phyloP scores from a whole-genome alignment of 345 rosid species.

The Zanthoxylum bungeanum region DNA sequence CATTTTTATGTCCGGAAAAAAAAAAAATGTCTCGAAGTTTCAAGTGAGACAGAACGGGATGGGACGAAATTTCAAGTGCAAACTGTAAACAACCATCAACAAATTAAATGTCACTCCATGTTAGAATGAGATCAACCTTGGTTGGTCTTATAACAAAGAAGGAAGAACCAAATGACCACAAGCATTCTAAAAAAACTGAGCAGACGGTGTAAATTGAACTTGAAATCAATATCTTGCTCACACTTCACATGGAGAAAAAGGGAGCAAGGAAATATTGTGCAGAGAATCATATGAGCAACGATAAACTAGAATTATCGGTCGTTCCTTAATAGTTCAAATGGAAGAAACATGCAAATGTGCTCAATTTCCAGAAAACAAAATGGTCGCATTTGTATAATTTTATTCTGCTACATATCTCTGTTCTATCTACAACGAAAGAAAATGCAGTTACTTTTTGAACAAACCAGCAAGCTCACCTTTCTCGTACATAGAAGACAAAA shows the following conservation, averaged over 20 bases:
- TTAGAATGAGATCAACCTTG: neutral
- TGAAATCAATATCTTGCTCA: neutral
- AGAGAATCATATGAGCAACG: neutral
- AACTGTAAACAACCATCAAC: too few species aligned
- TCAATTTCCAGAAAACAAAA: neutral
- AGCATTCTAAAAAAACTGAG: neutral
- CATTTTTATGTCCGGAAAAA: too few species aligned
- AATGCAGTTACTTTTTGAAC: conserved; percentile 30
- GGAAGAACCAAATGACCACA: neutral
- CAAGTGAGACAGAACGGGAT: too few species aligned
- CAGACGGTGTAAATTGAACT: neutral
- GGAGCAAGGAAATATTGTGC: too few species aligned
- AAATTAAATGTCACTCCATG: too few species aligned
- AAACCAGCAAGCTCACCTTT: conserved; percentile 71
- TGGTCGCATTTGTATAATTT: neutral
- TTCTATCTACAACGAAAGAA: neutral
- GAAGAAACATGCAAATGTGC: neutral
- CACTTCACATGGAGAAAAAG: too few species aligned
- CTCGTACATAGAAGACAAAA: conserved; percentile 73
- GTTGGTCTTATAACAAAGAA: neutral
- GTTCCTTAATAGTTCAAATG: neutral
- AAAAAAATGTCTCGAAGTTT: too few species aligned
- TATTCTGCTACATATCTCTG: neutral
- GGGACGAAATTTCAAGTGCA: too few species aligned
- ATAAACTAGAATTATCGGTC: too few species aligned